Evolutionary conservation across 208 protist species (phyloP), one percentile per base, ranked within the genome.

Genomic region (Leishmania tropica): DNA sequence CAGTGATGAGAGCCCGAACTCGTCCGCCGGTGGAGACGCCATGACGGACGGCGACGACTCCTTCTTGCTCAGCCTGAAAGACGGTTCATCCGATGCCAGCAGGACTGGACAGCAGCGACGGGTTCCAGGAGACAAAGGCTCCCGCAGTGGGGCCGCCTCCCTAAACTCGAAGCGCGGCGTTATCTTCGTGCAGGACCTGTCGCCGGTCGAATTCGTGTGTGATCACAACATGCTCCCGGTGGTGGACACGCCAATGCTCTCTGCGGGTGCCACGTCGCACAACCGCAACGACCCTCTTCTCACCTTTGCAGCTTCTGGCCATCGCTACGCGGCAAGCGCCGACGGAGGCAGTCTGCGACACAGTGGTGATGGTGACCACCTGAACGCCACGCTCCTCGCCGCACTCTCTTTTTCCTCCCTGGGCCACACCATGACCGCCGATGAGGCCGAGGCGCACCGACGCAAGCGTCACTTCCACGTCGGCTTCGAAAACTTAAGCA

Each of bases 401-500:
- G 4, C 28, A 53, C 11, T 76, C 54, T 76, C 84, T 19, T 35
- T 64, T 21, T 87, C 80, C 28, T 79, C 76, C 3, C 51, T 81
- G 48, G 72, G 76, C 17, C 84, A 60, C 56, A 87, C 84, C 40
- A 45, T 79, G 68, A 81, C 56, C 13, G 48, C 58, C 15, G 56
- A 31, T 11, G 82, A 81, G 62, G 70, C 71, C 5, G 68, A 70
- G 72, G 64, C 78, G 47, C 76, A 68, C 40, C 85, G 78, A 19
- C 78, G 10, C 42, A 47, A 73, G 62, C 67, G 78, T 1, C 42
- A 80, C 24, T 7, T 37, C 10, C 73, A 42, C 13, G 58, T 79
- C 28, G 60, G 15, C 15, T 48, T 79, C 17, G 54, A 28, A 24
- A 60, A 71, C n/a, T 48, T 21, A 5, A 70, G 11, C 13, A n/a